Evolutionary conservation across 164 flowering plant genomes (phyloP), one percentile per base, ranked within the genome.

Genomic region (Platanus orientalis): DNA sequence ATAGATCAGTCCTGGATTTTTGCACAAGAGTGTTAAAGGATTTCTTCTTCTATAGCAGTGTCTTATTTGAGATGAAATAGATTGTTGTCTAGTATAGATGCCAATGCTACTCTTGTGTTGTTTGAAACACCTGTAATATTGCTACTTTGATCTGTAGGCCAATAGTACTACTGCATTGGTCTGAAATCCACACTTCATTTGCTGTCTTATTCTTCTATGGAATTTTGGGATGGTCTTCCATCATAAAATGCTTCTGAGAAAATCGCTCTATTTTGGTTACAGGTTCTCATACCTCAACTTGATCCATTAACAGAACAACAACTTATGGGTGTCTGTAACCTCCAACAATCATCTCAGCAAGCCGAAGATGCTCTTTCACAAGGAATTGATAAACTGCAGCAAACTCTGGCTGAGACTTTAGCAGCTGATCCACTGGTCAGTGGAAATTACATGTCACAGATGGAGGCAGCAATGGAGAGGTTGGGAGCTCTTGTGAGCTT

Each of bases 341-440:
- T 94, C 55, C 75, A 62, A 66, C 87, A 83, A 52, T 82, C 96
- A 28, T 89, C 95, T 75, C 90, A 82, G 74, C 97, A 94, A 76
- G 93, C 90, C 17, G 98, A 94, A 76, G 98, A 94, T 66, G 96
- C 98, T 29, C 87, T 94, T 47, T 76, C 91, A 28, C 97, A 87
- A 67, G 98, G 98, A 54, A 84, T 94, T 97, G 93, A 84, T 0
- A 87, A 83, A 73, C 93, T 94, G 40, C 94, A 84, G 74, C 77
- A 76, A 53, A 81, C 73, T 55, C 76, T 94, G 47, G 69, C 88
- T 1, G 85, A 83, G 54, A 56, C 87, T 5, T 66, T 93, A 30
- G 87, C 83, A 20, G 73, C 70, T 51, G 85, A 85, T 68, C 80
- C 67, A 42, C 60, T 79, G 36, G 83, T 72, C 36, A 83, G 80